Base-by-base conservation (phyloP, 1,284 basidiomycete species). In the Ceratobasidium theobromae region DNA sequence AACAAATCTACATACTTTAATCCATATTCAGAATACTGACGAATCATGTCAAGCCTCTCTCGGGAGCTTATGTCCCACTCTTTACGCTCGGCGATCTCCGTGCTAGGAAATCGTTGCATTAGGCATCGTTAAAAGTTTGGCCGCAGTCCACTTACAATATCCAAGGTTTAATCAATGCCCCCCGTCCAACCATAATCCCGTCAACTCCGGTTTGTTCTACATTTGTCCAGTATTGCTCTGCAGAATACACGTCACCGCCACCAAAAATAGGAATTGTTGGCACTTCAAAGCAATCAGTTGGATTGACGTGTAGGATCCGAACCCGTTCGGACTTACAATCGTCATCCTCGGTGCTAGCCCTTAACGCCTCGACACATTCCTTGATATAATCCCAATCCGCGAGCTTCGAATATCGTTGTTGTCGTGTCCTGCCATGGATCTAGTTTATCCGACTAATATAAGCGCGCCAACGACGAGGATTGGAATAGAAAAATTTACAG, bases 31-130 rank as follows among this genome's bases (percentile, higher is more conserved):
- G 88, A 88, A 71, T 86, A 92, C 89, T 91, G 67, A 14, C 89
- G 82, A 66, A 96, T 83, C 41, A 93, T 80, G 58, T 96, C 94
- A 38, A 98, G 79, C n/a, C 96, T 82, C 78, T 98, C 96, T 0
- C 88, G 81, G 11, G 93, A 85, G 69, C 86, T 90, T 73, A 98
- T 98, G 73, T 98, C 95, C 95, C 95, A 98, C 73, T 96, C 93
- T 53, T 91, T 77, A 32, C 81, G 82, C 74, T 98, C 95, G 74
- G 95, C 91, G 74, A 98, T 87, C 77, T 99, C 96, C 1, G 95
- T 98, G 76, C 70, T 69, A 67, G 45, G 28, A 48, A 14, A 18
- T 16, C 23, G 33, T 48, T 35, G n/a, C 21, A 48, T 9, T 18
- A 30, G 3, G 16, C 53, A n/a, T n/a, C 8, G 23, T 16, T 66